Percentiles rank a stretch among this genome's conserved stretches.
Conservation (phyloP, 2,329 filamentous ascomycete species). For the Hypoxylon sp. region DNA sequence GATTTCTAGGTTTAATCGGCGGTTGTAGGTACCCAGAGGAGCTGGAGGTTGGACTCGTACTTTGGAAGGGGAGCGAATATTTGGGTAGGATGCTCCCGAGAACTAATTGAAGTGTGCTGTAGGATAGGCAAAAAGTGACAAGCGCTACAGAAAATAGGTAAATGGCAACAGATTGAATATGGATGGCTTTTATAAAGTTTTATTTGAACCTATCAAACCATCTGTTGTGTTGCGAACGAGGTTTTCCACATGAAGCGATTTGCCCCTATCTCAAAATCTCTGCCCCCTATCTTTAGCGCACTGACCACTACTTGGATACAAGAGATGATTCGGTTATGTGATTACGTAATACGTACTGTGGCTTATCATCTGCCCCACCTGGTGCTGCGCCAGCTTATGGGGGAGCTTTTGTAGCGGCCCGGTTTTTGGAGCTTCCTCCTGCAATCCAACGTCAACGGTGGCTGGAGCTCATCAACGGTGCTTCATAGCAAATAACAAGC, state of each 20-base stretch:
- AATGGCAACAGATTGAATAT: too few species aligned
- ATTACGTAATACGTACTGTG: slow-evolving; percentile 24
- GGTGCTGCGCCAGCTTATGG: slow-evolving; percentile 34
- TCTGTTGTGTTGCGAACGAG: not conserved
- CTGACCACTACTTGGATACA: not conserved
- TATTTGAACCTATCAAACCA: too few species aligned
- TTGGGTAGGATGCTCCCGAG: not conserved
- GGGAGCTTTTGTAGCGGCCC: slow-evolving; percentile 32
- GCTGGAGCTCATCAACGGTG: slow-evolving; percentile 39
- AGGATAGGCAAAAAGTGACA: too few species aligned
- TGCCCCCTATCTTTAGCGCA: not conserved
- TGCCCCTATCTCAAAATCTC: too few species aligned
- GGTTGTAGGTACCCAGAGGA: too few species aligned
- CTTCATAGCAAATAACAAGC: slow-evolving; percentile 30
- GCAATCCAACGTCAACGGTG: slow-evolving; percentile 41
- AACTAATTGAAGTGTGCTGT: too few species aligned
- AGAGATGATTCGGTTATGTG: slow-evolving; percentile 9
- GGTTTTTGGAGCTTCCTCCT: slow-evolving; percentile 36
- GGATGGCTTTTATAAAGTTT: too few species aligned
- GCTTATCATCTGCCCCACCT: slow-evolving; percentile 31
- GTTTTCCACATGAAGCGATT: not conserved
- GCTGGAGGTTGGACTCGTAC: not conserved
- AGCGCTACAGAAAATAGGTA: too few species aligned
- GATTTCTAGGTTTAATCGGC: too few species aligned
- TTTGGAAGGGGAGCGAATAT: not conserved